A percentile compares a stretch with the other conserved stretches of the same genome.
Conservation (phyloP, 108 stramenopile species). For the Epithemia pelagica region DNA sequence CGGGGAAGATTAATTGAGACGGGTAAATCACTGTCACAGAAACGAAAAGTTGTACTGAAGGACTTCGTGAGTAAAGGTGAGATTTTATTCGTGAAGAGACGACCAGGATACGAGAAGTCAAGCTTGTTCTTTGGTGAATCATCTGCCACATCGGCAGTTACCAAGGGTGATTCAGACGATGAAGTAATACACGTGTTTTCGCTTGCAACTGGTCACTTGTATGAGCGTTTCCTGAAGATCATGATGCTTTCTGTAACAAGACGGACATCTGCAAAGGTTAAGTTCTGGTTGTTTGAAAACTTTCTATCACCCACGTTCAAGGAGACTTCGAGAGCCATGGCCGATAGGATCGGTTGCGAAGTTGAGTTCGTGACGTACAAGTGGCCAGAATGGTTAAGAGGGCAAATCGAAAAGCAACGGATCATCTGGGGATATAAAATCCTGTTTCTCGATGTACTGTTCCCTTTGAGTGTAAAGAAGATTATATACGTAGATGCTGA, state of each 20-base stretch:
- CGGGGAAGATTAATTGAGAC: conserved; percentile 13
- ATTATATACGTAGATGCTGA: conserved; percentile 97
- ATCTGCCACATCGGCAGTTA: not conserved
- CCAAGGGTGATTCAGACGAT: conserved; percentile 13
- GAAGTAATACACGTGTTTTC: conserved; percentile 96
- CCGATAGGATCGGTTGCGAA: conserved; percentile 80
- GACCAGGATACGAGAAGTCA: conserved; percentile 54
- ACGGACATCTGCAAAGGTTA: conserved; percentile 88
- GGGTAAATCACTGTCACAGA: conserved; percentile 8
- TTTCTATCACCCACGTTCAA: conserved; percentile 94
- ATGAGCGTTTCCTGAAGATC: conserved; percentile 95
- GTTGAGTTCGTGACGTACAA: conserved; percentile 92
- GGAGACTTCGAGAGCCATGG: conserved; percentile 72
- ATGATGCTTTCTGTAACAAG: conserved; percentile 99
- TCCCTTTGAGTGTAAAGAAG: conserved; percentile 93
- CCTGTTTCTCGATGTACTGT: conserved; percentile 98
- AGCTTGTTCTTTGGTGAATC: conserved; percentile 32
- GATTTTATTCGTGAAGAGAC: conserved; percentile 49
- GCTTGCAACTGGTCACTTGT: conserved; percentile 94
- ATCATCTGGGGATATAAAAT: conserved; percentile 99
- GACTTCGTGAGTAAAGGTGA: conserved; percentile 49
- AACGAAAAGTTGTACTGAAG: conserved; percentile 53
- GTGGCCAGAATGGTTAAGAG: conserved; percentile 98
- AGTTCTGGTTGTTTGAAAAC: conserved; percentile 99
- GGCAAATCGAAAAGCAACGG: conserved; percentile 96